Percentiles rank a stretch among this genome's conserved stretches.
Evolutionary conservation across 2,329 filamentous ascomycete genomes (phyloP).

Genomic region (Endothia cerciana): DNA sequence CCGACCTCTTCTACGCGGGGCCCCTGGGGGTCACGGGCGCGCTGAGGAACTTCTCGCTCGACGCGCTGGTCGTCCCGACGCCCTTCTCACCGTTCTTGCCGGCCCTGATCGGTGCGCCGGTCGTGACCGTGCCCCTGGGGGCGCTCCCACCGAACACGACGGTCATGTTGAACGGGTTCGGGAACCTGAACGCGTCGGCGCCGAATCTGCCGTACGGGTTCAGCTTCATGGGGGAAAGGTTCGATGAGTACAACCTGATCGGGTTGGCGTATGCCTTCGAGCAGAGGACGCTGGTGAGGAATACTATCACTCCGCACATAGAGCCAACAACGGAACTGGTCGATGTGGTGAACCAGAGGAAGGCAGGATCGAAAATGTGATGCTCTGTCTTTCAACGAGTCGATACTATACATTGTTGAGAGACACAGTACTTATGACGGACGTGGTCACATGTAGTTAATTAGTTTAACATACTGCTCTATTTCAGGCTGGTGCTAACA

Average conservation of each 20-base stretch:
- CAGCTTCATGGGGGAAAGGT: conserved; percentile 62
- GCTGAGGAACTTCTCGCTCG: conserved; percentile 22
- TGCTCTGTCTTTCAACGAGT: background rate
- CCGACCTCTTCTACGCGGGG: conserved; percentile 57
- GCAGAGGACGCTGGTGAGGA: conserved; percentile 51
- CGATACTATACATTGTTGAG: too few relatives aligned
- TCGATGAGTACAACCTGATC: conserved; percentile 63
- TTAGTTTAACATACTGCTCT: background rate
- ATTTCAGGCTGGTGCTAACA: background rate
- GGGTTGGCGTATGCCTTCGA: conserved; percentile 71
- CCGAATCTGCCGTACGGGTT: conserved; percentile 54
- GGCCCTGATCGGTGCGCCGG: conserved; percentile 23
- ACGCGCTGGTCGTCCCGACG: conserved; percentile 26
- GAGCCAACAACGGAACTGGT: conserved; percentile 39
- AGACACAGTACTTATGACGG: background rate
- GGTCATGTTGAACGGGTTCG: conserved; percentile 11
- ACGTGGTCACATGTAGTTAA: background rate
- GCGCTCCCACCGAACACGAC: conserved; percentile 6
- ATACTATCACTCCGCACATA: conserved; percentile 36
- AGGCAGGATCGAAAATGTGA: background rate
- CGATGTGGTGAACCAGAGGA: conserved; percentile 28
- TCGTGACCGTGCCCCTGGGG: conserved; percentile 24
- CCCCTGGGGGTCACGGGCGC: conserved; percentile 62
- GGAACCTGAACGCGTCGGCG: conserved; percentile 19
- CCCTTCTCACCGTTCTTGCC: conserved; percentile 18